Evolutionary conservation across 2,329 filamentous ascomycete genomes (phyloP).

Genomic region (Pezicula radicicola): DNA sequence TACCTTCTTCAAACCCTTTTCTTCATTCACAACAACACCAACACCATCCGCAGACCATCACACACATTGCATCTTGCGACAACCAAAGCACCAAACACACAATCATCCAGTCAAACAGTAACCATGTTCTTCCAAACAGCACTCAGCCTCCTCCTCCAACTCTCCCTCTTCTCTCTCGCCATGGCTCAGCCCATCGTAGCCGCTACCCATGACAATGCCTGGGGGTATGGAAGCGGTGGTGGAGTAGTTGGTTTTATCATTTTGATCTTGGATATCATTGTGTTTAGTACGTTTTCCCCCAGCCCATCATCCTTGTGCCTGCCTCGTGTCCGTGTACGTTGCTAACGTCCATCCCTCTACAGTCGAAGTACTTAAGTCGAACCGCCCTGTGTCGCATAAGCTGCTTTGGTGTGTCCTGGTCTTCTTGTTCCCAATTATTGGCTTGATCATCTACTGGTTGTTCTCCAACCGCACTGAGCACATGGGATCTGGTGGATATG

Average conservation of each 20-base stretch:
- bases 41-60: no score
- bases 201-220: slow-evolving; percentile 37
- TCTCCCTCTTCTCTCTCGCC: slow-evolving; percentile 46
- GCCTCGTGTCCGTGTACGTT: slow-evolving; percentile 4
- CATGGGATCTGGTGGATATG: slow-evolving; percentile 51
- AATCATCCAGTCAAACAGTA: neutral
- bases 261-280: slow-evolving; percentile 59
- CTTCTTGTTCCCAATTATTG: slow-evolving; percentile 62
- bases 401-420: slow-evolving; percentile 60
- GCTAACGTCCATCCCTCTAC: slow-evolving; percentile 9
- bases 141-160: slow-evolving; percentile 47
- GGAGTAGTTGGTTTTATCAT: slow-evolving; percentile 60
- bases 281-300: slow-evolving; percentile 51
- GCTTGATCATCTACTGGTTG: slow-evolving; percentile 60
- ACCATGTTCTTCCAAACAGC: slow-evolving; percentile 22
- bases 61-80: no score
- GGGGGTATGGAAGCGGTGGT: slow-evolving; percentile 59
- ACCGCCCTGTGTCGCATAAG: slow-evolving; percentile 54
- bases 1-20: no score
- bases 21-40: no score
- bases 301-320: neutral
- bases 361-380: slow-evolving; percentile 66
- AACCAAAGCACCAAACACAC: neutral
- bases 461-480: slow-evolving; percentile 60
- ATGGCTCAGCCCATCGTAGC: slow-evolving; percentile 37